Evolutionary conservation across 1,139 yeast species (phyloP), one percentile per base, ranked within the genome.

Genomic region (Taiozyma sp.): DNA sequence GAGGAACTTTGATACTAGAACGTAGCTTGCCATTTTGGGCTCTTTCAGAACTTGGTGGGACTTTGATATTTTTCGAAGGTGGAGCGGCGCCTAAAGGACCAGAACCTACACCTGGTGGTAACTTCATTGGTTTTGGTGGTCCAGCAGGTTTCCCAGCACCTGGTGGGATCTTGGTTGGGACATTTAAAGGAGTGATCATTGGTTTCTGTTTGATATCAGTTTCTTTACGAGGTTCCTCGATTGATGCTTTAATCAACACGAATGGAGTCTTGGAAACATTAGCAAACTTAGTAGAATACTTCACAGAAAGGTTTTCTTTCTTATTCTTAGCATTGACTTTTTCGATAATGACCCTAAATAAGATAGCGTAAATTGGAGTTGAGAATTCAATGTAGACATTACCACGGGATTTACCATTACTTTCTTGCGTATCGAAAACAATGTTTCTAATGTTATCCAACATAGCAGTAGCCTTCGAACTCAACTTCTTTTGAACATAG

Each of bases 401-500:
- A 19, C 58, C 58, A 28, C 57, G 49, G 10, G 57, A 53, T 43
- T 53, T 48, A 21, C 56, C 56, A 34, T 52, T 56, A 44, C 56
- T 54, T 32, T 54, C 49, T 44, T 53, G 53, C 1, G 44, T 52
- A 42, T 56, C 59, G 41, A 56, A 56, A 5, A 45, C 42, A 4
- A 56, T 34, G 1, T 7, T 41, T 7, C n/a, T 42, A 28, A 56
- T 53, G 30, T 24, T 49, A 10, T 53, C 34, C 6, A 53, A 39
- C 44, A 52, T 35, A 16, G 39, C 47, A 9, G 45, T 40, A 14
- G 49, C 44, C 39, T 53, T 54, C 2, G 24, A 16, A 19, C 30
- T 35, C 19, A 54, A 29, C 8, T 44, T 54, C 14, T 32, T 40
- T 35, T 49, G 40, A 13, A 47, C 40, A 22, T 28, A 48, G 6